phyloP scores from a whole-genome alignment of 2,329 filamentous ascomycete genomes.

The Fusarium subglutinans region DNA sequence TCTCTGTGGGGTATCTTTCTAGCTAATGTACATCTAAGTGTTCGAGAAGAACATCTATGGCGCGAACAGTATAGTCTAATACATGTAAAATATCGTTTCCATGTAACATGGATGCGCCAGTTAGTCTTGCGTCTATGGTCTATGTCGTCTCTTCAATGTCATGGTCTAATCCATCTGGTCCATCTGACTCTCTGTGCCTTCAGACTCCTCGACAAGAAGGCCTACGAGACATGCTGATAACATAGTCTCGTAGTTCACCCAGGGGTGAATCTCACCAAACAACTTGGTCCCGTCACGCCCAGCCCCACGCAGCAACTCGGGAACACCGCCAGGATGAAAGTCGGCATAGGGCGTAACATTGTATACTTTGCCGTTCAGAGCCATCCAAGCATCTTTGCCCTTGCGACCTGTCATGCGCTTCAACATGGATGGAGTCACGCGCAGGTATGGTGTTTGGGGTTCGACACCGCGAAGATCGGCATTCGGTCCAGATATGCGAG shows the following conservation, averaged over 20 bases:
- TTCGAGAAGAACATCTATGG: conserved; percentile 19
- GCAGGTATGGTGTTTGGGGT: conserved; percentile 64
- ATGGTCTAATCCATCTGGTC: conserved; percentile 68
- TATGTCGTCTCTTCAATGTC: neutral
- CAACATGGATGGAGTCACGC: conserved; percentile 85
- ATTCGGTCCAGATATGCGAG: conserved; percentile 72
- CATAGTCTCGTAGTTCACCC: conserved; percentile 80
- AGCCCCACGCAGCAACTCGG: conserved; percentile 73
- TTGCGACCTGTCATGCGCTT: conserved; percentile 82
- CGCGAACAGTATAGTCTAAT: conserved; percentile 15
- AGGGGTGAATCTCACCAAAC: conserved; percentile 74
- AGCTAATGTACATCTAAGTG: conserved; percentile 40
- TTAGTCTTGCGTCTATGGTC: neutral
- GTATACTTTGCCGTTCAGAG: conserved; percentile 89
- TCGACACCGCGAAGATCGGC: conserved; percentile 74
- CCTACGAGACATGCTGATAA: conserved; percentile 70
- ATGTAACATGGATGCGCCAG: neutral
- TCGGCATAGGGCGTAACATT: conserved; percentile 90
- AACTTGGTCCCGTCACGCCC: conserved; percentile 69
- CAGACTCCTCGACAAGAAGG: conserved; percentile 66
- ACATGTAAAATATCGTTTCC: neutral
- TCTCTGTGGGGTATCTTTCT: conserved; percentile 47
- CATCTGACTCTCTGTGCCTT: conserved; percentile 57
- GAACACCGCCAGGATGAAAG: conserved; percentile 89
- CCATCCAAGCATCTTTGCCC: conserved; percentile 90